Evolutionary conservation across 2,329 filamentous ascomycete genomes (phyloP).

Genomic region (Geosmithia flava): DNA sequence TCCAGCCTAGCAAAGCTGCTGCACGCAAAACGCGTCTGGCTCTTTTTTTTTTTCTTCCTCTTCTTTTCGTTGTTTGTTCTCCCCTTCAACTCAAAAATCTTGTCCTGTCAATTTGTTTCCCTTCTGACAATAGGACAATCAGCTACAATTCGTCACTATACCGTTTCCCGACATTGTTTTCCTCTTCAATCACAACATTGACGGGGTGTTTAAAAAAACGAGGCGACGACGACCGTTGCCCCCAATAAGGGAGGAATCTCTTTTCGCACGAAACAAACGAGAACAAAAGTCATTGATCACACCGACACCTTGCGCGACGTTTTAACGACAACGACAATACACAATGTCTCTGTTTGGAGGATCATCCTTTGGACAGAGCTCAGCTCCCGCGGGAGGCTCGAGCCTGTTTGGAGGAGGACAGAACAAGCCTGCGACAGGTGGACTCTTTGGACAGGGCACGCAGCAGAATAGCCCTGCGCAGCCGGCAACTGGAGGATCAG

Average conservation of each 20-base stretch:
- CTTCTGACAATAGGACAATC: no score
- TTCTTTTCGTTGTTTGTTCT: neutral
- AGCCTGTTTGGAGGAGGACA: conserved; percentile 3
- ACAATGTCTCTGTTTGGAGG: conserved; percentile 16
- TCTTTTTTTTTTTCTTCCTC: neutral
- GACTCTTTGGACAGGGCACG: neutral
- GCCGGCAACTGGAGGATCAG: neutral
- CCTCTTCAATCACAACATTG: no score
- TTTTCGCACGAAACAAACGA: no score
- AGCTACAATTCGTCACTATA: no score
- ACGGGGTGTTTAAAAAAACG: no score
- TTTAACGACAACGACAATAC: neutral
- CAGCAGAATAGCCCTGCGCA: conserved; percentile 2
- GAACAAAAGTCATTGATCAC: no score
- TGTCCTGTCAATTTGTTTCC: no score
- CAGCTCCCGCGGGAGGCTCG: conserved; percentile 4
- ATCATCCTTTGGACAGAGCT: neutral
- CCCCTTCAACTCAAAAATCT: neutral
- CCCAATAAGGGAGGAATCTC: no score
- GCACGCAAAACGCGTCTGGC: neutral
- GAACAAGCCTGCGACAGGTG: neutral
- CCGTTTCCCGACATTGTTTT: no score
- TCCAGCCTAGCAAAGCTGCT: neutral
- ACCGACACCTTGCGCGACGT: no score
- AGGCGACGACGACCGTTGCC: no score